phyloP scores from a whole-genome alignment of 192 early-diverging fungal genomes.

The Coemansia sp. region DNA sequence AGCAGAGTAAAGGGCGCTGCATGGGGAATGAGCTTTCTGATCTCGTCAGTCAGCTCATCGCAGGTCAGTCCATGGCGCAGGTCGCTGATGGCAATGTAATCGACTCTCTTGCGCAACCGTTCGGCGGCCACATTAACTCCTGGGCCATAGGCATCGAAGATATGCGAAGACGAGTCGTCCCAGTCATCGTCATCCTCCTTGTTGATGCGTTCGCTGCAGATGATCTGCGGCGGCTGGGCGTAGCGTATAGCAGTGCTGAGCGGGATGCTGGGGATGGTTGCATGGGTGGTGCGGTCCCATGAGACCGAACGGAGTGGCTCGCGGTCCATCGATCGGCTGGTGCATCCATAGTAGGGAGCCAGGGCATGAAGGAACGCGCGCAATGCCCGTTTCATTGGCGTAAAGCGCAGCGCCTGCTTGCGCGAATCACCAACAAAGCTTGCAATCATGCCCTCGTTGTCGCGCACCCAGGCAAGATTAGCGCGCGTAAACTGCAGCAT shows the following conservation, averaged over 20 bases:
- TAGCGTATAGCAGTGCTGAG: slow-evolving; percentile 37
- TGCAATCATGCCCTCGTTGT: slow-evolving; percentile 65
- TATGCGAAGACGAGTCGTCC: slow-evolving; percentile 34
- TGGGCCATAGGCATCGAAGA: slow-evolving; percentile 13
- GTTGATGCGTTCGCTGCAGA: slow-evolving; percentile 38
- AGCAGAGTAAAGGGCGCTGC: slow-evolving; percentile 16
- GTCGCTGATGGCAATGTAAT: slow-evolving; percentile 34
- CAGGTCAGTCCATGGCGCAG: slow-evolving; percentile 41
- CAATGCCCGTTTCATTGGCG: slow-evolving; percentile 63
- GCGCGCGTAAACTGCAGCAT: slow-evolving; percentile 68
- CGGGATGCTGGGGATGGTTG: slow-evolving; percentile 42
- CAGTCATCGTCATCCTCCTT: slow-evolving; percentile 20
- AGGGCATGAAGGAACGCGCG: slow-evolving; percentile 76
- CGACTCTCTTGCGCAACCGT: slow-evolving; percentile 27
- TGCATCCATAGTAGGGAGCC: slow-evolving; percentile 70
- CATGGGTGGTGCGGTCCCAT: slow-evolving; percentile 33
- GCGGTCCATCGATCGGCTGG: slow-evolving; percentile 75
- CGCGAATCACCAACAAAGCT: slow-evolving; percentile 66
- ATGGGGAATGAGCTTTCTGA: slow-evolving; percentile 22
- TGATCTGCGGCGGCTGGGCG: slow-evolving; percentile 25
- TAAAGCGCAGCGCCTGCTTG: slow-evolving; percentile 61
- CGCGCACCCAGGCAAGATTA: slow-evolving; percentile 65
- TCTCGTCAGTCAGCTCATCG: slow-evolving; percentile 35
- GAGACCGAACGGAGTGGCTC: slow-evolving; percentile 72
- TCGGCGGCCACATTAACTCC: slow-evolving; percentile 16